These are phyloP conservation scores for Nannochloropsis oceanica DNA, from an alignment of 108 stramenopile species.

Conservation along the genomic window DNA sequence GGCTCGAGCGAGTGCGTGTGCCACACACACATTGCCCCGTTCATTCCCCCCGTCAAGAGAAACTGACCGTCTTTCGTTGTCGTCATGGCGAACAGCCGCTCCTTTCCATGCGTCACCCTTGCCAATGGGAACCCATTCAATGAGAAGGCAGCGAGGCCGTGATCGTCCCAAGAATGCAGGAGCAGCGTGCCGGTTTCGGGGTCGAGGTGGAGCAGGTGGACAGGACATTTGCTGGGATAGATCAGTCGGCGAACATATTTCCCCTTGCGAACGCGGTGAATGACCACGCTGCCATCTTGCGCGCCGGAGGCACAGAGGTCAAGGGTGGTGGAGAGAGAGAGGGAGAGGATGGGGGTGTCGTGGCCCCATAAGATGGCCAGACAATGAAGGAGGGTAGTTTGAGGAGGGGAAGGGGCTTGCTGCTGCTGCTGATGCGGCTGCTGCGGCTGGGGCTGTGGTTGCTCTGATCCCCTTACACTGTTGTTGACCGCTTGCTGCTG, in stretches of 20 bases:
- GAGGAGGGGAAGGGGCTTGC: background rate
- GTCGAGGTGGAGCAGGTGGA: background rate
- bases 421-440: no score
- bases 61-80: constrained; percentile 4
- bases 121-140: constrained; percentile 12
- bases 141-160: constrained; percentile 1
- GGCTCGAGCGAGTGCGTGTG: constrained; percentile 4
- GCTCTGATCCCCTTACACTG: no score
- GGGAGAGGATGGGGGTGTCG: constrained; percentile 25
- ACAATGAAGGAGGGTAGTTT: constrained; percentile 4
- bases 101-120: background rate
- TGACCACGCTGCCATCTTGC: constrained; percentile 9
- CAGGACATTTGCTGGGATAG: background rate
- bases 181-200: constrained; percentile 3
- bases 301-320: constrained; percentile 15
- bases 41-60: constrained; percentile 8
- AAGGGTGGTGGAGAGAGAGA: constrained; percentile 9
- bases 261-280: constrained; percentile 3
- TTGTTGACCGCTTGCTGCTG: no score
- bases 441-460: no score
- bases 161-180: constrained; percentile 6
- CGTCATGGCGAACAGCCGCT: constrained; percentile 1
- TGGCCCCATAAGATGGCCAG: constrained; percentile 30
- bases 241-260: constrained; percentile 1
- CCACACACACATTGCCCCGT: constrained; percentile 6